A percentile compares a stretch with the other conserved stretches of the same genome.
phyloP scores from a whole-genome alignment of 1,139 yeast genomes.

The Sugiyamaella grinbergsii region DNA sequence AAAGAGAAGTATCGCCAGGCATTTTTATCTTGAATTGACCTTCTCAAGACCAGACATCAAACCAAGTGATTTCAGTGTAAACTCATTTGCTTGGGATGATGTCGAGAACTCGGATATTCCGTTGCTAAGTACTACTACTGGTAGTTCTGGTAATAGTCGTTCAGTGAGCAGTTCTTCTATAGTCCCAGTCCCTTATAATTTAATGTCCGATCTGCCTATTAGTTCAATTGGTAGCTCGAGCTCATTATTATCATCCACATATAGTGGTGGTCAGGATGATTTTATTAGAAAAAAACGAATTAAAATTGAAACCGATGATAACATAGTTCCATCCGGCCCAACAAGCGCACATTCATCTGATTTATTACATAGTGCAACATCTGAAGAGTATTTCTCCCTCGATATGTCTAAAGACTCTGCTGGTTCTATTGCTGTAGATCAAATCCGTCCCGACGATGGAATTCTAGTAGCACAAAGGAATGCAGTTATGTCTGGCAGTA shows the following conservation, averaged over 20 bases:
- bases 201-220: neutral
- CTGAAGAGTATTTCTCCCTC: constrained; percentile 9
- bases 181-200: neutral
- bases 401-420: constrained; percentile 3
- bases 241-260: neutral
- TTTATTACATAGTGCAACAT: constrained; percentile 6
- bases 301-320: constrained; percentile 10
- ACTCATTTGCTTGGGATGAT: constrained; percentile 14
- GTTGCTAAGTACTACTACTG: neutral
- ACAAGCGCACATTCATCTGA: constrained; percentile 5
- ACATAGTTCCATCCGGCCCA: constrained; percentile 2
- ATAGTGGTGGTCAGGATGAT: neutral
- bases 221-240: neutral
- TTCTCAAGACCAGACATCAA: constrained; percentile 14
- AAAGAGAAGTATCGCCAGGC: constrained; percentile 20
- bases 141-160: neutral
- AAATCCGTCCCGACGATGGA: neutral
- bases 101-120: constrained; percentile 1
- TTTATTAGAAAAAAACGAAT: constrained; percentile 5
- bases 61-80: constrained; percentile 12
- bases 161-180: constrained; percentile 1
- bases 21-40: constrained; percentile 20
- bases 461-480: constrained; percentile 1
- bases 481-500: constrained; percentile 1
- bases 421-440: neutral